Evolutionary conservation across 371 early-diverging fungal genomes (phyloP).

Genomic region (Circinella minor): DNA sequence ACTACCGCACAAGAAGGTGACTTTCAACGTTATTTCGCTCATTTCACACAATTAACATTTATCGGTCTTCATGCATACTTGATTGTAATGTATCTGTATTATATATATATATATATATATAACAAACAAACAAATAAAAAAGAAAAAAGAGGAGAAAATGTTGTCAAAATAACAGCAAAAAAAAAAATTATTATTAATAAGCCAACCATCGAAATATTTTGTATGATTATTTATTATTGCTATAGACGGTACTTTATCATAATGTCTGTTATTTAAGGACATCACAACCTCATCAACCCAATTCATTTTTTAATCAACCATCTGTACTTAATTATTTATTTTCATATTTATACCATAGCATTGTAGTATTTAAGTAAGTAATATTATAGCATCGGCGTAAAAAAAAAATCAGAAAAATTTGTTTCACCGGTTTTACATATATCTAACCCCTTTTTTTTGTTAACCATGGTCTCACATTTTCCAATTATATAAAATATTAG

Average conservation of each 20-base stretch:
- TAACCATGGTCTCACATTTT: not conserved
- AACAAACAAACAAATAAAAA: not conserved
- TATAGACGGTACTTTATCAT: constrained; percentile 31
- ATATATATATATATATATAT: not conserved
- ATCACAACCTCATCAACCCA: constrained; percentile 18
- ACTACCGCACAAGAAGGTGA: constrained; percentile 22
- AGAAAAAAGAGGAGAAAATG: not conserved
- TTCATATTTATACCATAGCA: constrained; percentile 45
- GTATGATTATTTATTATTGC: not conserved
- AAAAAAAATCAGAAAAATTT: not conserved
- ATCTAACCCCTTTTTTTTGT: not conserved
- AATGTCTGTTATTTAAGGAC: constrained; percentile 36
- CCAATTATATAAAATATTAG: constrained; percentile 16
- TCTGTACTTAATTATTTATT: constrained; percentile 47
- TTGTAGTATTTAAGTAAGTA: constrained; percentile 52
- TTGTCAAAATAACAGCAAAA: too few relatives aligned
- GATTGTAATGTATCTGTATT: constrained; percentile 35
- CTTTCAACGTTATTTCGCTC: constrained; percentile 36
- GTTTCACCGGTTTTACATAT: not conserved
- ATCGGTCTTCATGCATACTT: constrained; percentile 57
- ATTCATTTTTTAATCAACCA: constrained; percentile 41
- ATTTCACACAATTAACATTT: constrained; percentile 58
- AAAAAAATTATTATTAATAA: too few relatives aligned
- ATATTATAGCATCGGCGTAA: not conserved
- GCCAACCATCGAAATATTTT: too few relatives aligned